Base-by-base conservation (phyloP, 2,329 filamentous ascomycete genomes). In the Sordariomycetes sp. region DNA sequence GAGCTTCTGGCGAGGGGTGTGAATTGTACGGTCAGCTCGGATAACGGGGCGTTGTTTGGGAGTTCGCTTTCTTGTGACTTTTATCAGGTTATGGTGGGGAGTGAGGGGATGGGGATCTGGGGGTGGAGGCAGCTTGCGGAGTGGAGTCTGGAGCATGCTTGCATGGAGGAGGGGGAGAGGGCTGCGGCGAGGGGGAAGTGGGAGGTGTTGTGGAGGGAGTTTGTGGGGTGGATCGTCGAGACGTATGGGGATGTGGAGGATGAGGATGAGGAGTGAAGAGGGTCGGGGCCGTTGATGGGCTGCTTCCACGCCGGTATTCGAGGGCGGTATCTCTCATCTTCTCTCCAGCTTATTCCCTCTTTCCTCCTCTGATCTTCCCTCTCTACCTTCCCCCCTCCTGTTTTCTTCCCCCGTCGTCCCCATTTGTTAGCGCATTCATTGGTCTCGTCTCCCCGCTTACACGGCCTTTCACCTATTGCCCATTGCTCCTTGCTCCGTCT, bases 31-130 rank as follows among this genome's bases (percentile, higher is more conserved):
- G 72, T 90, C 48, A 89, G 82, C 64, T 86, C 84, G 24, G 87
- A 90, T 64, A 90, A 90, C 61, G 86, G 85, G 7, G 86, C 85
- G 0, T 72, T 89, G 0, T 90, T 89, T 66, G 76, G 77, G 84
- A 86, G 65, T 62, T 73, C 82, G 1, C 75, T 90, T 51, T 85
- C 84, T 1, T 85, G 89, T 62, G 87, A 90, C 64, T 89, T 90
- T 65, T 90, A 89, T 66, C 87, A 90, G 65, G 77, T 85, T 59
- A 82, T 90, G 75, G 77, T 87, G 8, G 87, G 86, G 53, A 82
- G 81, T 52, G 73, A 76, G 13, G 76, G 81, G 58, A 87, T 90
- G 77, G 79, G 76, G 20, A 68, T 90, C 0, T 80, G 80, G 61
- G 86, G 86, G 51, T 87, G 86, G 83, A 85, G 85, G 65, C 85